phyloP scores from a whole-genome alignment of 1,139 yeast genomes.

The Geotrichum cucujoidarum region DNA sequence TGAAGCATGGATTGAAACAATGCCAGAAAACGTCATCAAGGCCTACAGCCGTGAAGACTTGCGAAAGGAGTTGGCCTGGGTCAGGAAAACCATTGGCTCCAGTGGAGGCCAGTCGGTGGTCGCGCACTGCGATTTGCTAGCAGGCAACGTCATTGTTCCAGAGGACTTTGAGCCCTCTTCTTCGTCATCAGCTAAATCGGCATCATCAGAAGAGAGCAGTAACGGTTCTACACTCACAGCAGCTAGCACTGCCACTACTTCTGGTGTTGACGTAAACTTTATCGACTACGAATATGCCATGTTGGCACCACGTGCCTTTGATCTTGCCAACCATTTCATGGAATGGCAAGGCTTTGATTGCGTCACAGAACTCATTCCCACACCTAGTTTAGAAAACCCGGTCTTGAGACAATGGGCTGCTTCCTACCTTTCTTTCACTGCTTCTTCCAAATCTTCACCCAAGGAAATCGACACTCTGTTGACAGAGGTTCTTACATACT shows the following conservation, averaged over 20 bases:
- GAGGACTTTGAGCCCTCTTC: conserved; percentile 31
- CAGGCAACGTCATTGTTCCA: conserved; percentile 69
- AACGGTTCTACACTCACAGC: neutral
- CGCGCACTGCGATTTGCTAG: conserved; percentile 65
- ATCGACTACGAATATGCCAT: conserved; percentile 80
- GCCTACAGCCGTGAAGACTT: conserved; percentile 31
- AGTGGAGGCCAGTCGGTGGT: conserved; percentile 51
- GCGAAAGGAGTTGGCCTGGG: conserved; percentile 56
- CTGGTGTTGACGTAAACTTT: conserved; percentile 44
- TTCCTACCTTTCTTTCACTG: conserved; percentile 29
- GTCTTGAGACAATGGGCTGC: conserved; percentile 48
- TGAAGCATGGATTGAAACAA: conserved; percentile 56
- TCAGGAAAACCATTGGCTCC: conserved; percentile 39
- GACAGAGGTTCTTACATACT: conserved; percentile 54
- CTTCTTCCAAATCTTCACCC: neutral
- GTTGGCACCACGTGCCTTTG: conserved; percentile 77
- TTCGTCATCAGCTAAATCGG: neutral
- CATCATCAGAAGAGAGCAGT: neutral
- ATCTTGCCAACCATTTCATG: conserved; percentile 78
- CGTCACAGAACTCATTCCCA: conserved; percentile 55
- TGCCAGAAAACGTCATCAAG: conserved; percentile 42
- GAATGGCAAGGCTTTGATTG: conserved; percentile 88
- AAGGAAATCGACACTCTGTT: conserved; percentile 41
- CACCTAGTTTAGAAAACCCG: conserved; percentile 44
- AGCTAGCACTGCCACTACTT: neutral